A percentile compares a stretch with the other conserved stretches of the same genome.
These are phyloP conservation scores for Avena insularis DNA, from an alignment of 176 grass and related monocot species.

Conservation along the genomic window DNA sequence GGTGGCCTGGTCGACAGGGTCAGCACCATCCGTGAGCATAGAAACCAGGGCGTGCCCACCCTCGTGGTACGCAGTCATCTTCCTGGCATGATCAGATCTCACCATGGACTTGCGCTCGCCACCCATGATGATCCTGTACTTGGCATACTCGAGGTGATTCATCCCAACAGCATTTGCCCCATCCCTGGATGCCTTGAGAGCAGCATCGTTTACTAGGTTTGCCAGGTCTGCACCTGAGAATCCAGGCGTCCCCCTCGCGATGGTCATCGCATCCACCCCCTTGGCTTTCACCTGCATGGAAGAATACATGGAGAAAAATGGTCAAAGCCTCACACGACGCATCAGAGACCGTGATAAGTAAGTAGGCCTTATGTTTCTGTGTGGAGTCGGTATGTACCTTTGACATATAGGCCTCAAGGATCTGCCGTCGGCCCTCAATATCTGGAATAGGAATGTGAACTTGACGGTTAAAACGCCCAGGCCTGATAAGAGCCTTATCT, in stretches of 20 bases:
- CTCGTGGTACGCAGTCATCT: neutral
- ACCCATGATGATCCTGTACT: slow-evolving; percentile 48
- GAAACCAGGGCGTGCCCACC: neutral
- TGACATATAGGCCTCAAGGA: neutral
- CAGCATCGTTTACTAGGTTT: slow-evolving; percentile 36
- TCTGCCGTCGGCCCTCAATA: neutral
- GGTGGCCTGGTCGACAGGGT: slow-evolving; percentile 64
- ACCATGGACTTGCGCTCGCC: neutral
- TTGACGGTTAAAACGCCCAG: slow-evolving; percentile 1
- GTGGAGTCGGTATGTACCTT: neutral
- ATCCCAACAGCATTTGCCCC: slow-evolving; percentile 62
- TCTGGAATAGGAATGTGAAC: neutral
- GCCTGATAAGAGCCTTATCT: neutral
- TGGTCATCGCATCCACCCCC: neutral
- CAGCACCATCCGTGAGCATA: slow-evolving; percentile 58
- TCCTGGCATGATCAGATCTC: neutral
- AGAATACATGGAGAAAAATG: neutral
- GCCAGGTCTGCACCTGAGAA: slow-evolving; percentile 9
- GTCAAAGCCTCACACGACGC: no score
- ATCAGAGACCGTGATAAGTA: no score
- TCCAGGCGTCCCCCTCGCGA: neutral
- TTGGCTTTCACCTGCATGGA: neutral
- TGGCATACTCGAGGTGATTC: slow-evolving; percentile 64
- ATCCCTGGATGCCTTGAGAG: slow-evolving; percentile 70
- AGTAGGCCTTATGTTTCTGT: no score